Conservation (phyloP, 805 yeast genomes). For the Brettanomyces sp. region DNA sequence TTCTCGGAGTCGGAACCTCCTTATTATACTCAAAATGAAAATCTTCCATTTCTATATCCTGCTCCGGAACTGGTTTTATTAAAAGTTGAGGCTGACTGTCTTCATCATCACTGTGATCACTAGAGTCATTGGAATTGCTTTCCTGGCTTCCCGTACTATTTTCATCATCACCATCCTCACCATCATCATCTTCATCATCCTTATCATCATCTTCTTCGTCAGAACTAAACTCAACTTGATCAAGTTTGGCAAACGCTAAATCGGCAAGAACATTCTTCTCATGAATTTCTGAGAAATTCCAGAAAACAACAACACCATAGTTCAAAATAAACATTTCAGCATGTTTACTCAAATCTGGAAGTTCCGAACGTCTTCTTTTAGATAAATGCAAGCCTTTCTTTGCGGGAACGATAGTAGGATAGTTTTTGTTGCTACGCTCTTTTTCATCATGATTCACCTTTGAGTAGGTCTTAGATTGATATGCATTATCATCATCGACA, state of each 20-base stretch:
- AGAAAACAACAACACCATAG: conserved; percentile 95
- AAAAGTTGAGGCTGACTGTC: conserved; percentile 32
- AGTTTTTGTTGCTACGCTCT: too few relatives aligned
- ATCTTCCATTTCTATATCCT: conserved; percentile 89
- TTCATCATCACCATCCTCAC: neutral
- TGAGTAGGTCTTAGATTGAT: neutral
- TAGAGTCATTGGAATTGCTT: conserved; percentile 2
- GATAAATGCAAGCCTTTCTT: neutral
- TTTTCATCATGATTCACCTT: too few relatives aligned
- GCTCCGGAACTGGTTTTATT: conserved; percentile 69
- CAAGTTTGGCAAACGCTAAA: conserved; percentile 54
- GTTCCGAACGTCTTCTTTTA: conserved; percentile 10
- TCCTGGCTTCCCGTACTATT: conserved; percentile 2
- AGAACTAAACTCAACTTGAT: conserved; percentile 33
- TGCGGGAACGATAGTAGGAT: neutral
- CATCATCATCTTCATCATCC: conserved; percentile 19
- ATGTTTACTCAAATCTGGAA: conserved; percentile 46
- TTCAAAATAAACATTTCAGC: conserved; percentile 86
- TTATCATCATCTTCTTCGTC: conserved; percentile 28
- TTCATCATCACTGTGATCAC: conserved; percentile 1
- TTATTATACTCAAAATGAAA: conserved; percentile 60
- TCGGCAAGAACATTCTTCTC: conserved; percentile 93
- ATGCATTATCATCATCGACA: conserved; percentile 3
- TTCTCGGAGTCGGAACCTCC: conserved; percentile 44
- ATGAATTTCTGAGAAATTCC: conserved; percentile 91